phyloP scores from a whole-genome alignment of 176 grass and related monocot species.

The Paspalum vaginatum region DNA sequence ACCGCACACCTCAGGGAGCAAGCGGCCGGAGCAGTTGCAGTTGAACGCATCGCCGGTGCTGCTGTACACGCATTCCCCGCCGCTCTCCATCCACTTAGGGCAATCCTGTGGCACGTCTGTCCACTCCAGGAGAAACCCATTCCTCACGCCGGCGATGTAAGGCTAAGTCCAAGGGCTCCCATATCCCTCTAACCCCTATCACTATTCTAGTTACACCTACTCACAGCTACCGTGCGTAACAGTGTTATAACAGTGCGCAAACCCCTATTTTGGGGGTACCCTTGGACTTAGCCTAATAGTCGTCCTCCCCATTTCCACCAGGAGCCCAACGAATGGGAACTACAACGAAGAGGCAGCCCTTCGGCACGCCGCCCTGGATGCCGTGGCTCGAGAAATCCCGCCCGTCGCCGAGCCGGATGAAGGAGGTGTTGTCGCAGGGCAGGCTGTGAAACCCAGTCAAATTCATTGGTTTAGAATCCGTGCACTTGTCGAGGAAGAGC shows the following conservation, averaged over 20 bases:
- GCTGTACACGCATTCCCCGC: conserved; percentile 34
- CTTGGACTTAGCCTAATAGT: no score
- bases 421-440: not conserved
- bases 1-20: not conserved
- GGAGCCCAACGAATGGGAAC: not conserved
- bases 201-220: no score
- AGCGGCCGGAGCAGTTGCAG: conserved; percentile 29
- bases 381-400: not conserved
- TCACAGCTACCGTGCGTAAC: no score
- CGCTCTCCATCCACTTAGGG: conserved; percentile 27
- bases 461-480: rapidly evolving
- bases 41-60: not conserved
- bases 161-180: no score
- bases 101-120: not conserved
- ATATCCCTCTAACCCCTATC: no score
- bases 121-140: conserved; percentile 43
- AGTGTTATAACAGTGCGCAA: no score
- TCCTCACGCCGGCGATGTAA: conserved; percentile 8
- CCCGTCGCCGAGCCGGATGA: not conserved
- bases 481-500: conserved; percentile 2
- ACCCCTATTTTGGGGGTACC: no score
- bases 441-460: not conserved
- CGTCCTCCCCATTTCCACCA: not conserved
- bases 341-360: not conserved
- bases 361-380: not conserved